Evolutionary conservation across 805 yeast species (phyloP).

Genomic region (Candida montana): DNA sequence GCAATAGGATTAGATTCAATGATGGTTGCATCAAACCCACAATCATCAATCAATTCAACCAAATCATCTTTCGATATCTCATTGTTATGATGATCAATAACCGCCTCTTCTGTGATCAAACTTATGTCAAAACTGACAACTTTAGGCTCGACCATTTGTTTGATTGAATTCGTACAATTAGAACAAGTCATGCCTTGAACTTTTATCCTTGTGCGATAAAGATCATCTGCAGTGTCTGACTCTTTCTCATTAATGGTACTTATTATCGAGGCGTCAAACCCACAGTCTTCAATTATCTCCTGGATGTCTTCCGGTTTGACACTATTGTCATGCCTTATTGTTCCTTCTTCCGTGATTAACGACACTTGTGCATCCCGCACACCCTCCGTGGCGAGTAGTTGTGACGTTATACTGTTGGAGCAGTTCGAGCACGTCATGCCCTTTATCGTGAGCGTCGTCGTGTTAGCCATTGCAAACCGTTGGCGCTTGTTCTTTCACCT

Average conservation of each 20-base stretch:
- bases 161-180: constrained; percentile 68
- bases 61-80: constrained; percentile 31
- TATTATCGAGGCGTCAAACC: constrained; percentile 33
- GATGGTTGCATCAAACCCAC: constrained; percentile 58
- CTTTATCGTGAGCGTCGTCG: constrained; percentile 19
- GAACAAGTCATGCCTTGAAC: constrained; percentile 84
- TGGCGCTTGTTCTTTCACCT: no score
- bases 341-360: constrained; percentile 70
- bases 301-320: constrained; percentile 31
- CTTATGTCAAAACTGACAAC: constrained; percentile 59
- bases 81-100: constrained; percentile 40
- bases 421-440: constrained; percentile 97
- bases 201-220: constrained; percentile 13
- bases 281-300: constrained; percentile 64
- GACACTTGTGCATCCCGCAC: constrained; percentile 59
- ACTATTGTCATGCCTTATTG: constrained; percentile 39
- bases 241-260: background rate
- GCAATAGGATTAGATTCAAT: constrained; percentile 9
- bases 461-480: background rate
- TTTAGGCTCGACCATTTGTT: constrained; percentile 42
- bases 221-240: background rate
- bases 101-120: constrained; percentile 70
- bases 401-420: constrained; percentile 57
- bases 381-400: constrained; percentile 43
- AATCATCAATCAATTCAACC: constrained; percentile 56